These are phyloP conservation scores for Xylariaceae sp. DNA, from an alignment of 2,329 filamentous ascomycete genomes.

Conservation along the genomic window DNA sequence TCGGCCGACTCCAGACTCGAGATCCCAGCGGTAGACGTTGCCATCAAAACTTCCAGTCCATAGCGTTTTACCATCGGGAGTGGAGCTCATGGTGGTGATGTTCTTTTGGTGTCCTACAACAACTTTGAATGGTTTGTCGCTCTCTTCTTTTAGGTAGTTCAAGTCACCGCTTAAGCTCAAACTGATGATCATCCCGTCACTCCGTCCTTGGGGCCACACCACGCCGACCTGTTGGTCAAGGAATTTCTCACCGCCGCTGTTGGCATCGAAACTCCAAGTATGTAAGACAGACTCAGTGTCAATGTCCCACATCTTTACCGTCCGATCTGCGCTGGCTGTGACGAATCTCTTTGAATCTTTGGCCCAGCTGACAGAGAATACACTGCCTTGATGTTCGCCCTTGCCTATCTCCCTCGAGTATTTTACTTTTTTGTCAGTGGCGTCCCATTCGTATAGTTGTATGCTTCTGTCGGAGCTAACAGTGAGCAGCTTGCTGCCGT, in stretches of 20 bases:
- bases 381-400: constrained; percentile 84
- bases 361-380: constrained; percentile 88
- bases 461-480: constrained; percentile 92
- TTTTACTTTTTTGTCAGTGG: constrained; percentile 85
- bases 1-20: constrained; percentile 63
- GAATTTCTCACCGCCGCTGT: constrained; percentile 66
- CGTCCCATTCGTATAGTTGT: constrained; percentile 66
- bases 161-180: constrained; percentile 84
- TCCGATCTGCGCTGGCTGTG: constrained; percentile 91
- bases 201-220: constrained; percentile 78
- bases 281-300: constrained; percentile 73
- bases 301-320: constrained; percentile 89
- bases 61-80: constrained; percentile 57
- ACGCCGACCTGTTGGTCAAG: constrained; percentile 91
- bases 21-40: constrained; percentile 78
- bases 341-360: constrained; percentile 81
- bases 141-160: constrained; percentile 78
- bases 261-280: constrained; percentile 82
- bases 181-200: constrained; percentile 84
- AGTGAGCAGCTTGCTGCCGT: constrained; percentile 76
- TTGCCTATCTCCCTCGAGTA: constrained; percentile 72
- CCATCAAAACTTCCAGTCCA: constrained; percentile 94
- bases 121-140: constrained; percentile 62
- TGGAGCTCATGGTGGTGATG: constrained; percentile 70
- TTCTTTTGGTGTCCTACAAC: constrained; percentile 89